These are phyloP conservation scores for Debaryomyces hansenii DNA, from an alignment of 805 yeast genomes.

Conservation along the genomic window DNA sequence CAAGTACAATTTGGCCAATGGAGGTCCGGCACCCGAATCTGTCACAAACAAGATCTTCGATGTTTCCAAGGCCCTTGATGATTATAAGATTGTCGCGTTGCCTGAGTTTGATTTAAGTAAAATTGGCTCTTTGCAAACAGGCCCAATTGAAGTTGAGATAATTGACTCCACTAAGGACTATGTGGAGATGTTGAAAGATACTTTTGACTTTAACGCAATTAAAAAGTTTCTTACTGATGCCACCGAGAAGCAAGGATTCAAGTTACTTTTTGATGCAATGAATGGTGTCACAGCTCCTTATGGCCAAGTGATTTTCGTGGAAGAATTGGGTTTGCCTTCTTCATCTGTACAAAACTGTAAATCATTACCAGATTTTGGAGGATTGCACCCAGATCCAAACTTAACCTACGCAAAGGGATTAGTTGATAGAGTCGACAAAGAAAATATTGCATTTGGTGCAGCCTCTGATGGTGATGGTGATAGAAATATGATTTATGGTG, in stretches of 20 bases:
- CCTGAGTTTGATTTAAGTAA: conserved; percentile 63
- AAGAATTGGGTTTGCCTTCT: conserved; percentile 76
- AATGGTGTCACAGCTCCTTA: conserved; percentile 98
- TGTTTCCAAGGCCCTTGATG: conserved; percentile 54
- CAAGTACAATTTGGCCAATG: conserved; percentile 91
- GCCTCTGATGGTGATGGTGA: conserved; percentile 99
- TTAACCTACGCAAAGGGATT: conserved; percentile 88
- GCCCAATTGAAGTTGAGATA: conserved; percentile 71
- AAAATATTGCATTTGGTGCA: conserved; percentile 89
- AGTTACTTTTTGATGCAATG: conserved; percentile 81
- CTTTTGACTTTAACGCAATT: conserved; percentile 86
- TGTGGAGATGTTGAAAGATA: conserved; percentile 72
- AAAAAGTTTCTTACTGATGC: conserved; percentile 60
- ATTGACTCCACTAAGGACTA: conserved; percentile 82
- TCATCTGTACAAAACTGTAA: conserved; percentile 72
- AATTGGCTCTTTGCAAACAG: conserved; percentile 54
- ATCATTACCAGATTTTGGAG: conserved; percentile 93
- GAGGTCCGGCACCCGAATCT: conserved; percentile 97
- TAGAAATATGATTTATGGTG: conserved; percentile 97
- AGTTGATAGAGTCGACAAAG: conserved; percentile 81
- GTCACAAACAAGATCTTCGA: conserved; percentile 88
- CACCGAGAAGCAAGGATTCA: conserved; percentile 54
- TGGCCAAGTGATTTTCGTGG: conserved; percentile 78
- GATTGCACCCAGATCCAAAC: conserved; percentile 97
- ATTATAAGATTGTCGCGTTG: conserved; percentile 60